Base-by-base conservation (phyloP, 768 basidiomycete species). In the Epithele typhae region DNA sequence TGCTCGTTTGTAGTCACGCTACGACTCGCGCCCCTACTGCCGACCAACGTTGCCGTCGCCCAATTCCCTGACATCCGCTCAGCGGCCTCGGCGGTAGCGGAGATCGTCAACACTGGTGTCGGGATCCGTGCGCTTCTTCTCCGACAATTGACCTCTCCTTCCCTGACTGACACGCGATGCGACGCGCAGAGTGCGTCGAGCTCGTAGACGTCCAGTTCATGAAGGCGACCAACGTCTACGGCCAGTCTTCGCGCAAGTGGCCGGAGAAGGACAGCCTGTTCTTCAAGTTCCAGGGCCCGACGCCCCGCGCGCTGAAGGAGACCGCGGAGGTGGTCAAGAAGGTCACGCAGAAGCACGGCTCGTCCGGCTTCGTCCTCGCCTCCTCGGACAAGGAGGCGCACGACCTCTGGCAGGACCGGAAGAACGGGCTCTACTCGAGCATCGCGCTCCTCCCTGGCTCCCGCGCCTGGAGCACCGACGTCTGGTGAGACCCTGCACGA, bases 1-100 rank as follows among this genome's bases (percentile, higher is more conserved):
- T n/a, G n/a, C n/a, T n/a, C n/a, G n/a, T n/a, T n/a, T n/a, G n/a
- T 18, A 87, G 87, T 84, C 8, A 94, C 92, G 0, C 72, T 94
- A 37, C 75, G 89, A 4, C 73, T 96, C 9, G 78, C 92, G 1
- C 92, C 92, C 0, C 64, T 90, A 1, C 62, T 94, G 2, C 88
- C 91, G 1, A 92, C 88, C 2, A 83, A 79, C 0, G 88, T 92
- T 18, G 92, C 91, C 0, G 76, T 89, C 9, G 89, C 80, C 14
- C 83, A 87, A 27, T 95, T 95, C 60, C 84, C 86, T 0, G 65
- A 84, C 51, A 84, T 93, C 6, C 75, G 76, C 44, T 74, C 69
- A 25, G 92, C 92, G 0, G 84, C 84, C 6, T 76, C 80, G 49
- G 88, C 89, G 0, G 86, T 84, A 1, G 76, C 74, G 12, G 84